Evolutionary conservation across 2,329 filamentous ascomycete species (phyloP).

Genomic region (Penicillium italicum): DNA sequence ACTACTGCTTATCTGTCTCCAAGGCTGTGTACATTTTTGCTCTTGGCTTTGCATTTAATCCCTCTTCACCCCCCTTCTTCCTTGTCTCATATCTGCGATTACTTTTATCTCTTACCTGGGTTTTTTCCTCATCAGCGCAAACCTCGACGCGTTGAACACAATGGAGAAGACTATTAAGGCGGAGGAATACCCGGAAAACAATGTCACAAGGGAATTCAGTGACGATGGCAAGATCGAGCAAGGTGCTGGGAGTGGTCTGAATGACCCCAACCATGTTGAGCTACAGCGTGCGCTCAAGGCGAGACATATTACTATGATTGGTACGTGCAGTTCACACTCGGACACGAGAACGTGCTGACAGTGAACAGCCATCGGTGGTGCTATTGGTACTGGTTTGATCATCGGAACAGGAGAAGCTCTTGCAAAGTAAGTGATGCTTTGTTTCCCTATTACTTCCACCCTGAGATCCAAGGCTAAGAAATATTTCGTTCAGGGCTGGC

Average conservation of each 20-base stretch:
- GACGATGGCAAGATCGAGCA: constrained; percentile 22
- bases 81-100: background rate
- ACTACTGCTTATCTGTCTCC: background rate
- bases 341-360: constrained; percentile 7
- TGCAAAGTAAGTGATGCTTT: constrained; percentile 29
- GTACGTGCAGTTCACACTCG: constrained; percentile 13
- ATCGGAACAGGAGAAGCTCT: constrained; percentile 41
- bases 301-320: constrained; percentile 44
- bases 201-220: constrained; percentile 19
- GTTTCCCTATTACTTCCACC: background rate
- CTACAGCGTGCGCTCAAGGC: constrained; percentile 44
- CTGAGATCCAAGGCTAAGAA: constrained; percentile 11
- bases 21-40: background rate
- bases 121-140: background rate
- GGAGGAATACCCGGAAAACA: constrained; percentile 20
- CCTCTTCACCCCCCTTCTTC: background rate
- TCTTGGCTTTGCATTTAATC: background rate
- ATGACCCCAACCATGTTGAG: constrained; percentile 28
- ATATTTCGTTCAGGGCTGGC: constrained; percentile 30
- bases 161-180: constrained; percentile 12
- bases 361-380: constrained; percentile 39
- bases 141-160: background rate
- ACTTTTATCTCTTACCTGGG: background rate
- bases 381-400: constrained; percentile 44
- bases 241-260: constrained; percentile 15